phyloP scores from a whole-genome alignment of 2,329 filamentous ascomycete species.

The Colletotrichum chrysophilum region DNA sequence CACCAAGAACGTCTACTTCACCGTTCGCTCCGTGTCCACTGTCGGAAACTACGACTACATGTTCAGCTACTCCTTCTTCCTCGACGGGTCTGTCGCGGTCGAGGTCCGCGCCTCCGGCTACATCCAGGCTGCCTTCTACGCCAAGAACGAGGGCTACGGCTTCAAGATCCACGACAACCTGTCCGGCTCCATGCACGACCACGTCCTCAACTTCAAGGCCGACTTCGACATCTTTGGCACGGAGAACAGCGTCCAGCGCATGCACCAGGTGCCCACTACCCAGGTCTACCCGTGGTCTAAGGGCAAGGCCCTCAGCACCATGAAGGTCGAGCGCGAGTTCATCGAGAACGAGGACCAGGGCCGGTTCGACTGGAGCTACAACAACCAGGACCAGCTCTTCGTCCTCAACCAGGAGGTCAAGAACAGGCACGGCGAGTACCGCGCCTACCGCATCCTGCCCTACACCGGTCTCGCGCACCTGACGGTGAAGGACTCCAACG shows the following conservation, averaged over 20 bases:
- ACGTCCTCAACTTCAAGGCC: conserved; percentile 60
- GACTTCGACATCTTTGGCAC: conserved; percentile 57
- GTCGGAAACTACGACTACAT: conserved; percentile 61
- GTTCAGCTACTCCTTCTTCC: conserved; percentile 55
- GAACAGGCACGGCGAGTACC: conserved; percentile 56
- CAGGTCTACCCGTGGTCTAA: conserved; percentile 54
- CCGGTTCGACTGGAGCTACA: conserved; percentile 53
- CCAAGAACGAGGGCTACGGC: conserved; percentile 51
- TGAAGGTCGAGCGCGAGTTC: conserved; percentile 50
- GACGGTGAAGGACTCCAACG: conserved; percentile 53
- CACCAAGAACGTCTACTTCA: conserved; percentile 52
- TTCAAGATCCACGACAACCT: conserved; percentile 54
- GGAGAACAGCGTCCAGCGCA: conserved; percentile 47
- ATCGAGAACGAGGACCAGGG: conserved; percentile 47
- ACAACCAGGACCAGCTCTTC: conserved; percentile 50
- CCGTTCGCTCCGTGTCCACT: conserved; percentile 50
- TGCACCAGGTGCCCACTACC: conserved; percentile 35
- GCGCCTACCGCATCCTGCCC: conserved; percentile 56
- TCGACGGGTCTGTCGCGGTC: conserved; percentile 57
- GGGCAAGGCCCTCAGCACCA: conserved; percentile 52
- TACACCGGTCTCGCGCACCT: conserved; percentile 44
- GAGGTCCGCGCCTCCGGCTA: conserved; percentile 59
- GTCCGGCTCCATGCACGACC: conserved; percentile 58
- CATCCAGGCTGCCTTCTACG: conserved; percentile 54
- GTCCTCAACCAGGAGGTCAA: conserved; percentile 55